Evolutionary conservation across 2,329 filamentous ascomycete species (phyloP), one percentile per base, ranked within the genome.

Genomic region (Penicillium janthinellum): DNA sequence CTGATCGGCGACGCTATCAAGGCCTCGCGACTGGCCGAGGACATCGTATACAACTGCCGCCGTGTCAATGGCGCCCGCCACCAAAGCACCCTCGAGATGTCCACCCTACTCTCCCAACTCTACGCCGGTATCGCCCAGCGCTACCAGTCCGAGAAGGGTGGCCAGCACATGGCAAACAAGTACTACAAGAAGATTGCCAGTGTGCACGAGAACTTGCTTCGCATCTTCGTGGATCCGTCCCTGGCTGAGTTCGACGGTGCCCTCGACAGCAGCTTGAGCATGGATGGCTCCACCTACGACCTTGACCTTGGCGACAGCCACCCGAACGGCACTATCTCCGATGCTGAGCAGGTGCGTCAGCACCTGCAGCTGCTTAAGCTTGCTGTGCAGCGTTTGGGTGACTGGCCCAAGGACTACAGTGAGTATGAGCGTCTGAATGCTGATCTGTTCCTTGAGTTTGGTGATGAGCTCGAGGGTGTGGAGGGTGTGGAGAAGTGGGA

Each of bases 21-120:
- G 35, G 79, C 80, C n/a, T 63, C 81, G 35, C 77, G 74, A 38
- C 77, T 85, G 37, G 79, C 79, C 63, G 82, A 84, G 69, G 80
- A 83, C 63, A 83, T 84, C 48, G 78, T 79, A 4, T 84, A 84
- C 75, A 85, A 84, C 70, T 79, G 83, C 67, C 79, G 80, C 25
- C 80, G 82, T 35, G 81, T 82, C 25, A 80, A 82, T 66, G 82
- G 82, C 6, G 73, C 77, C 22, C 74, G 78, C 20, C 76, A 82
- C 58, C 71, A 76, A 0, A 75, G 75, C 54, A 83, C 82, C 2
- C 70, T 83, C 47, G 78, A 82, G 63, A 79, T 80, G 58, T 81
- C 79, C 47, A 75, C 77, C 52, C 74, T 84, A 6, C 75, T 84
- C 4, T 79, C 81, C 0, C 74, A 82, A 65, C 74, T 84, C 3